Evolutionary conservation across 2,329 filamentous ascomycete genomes (phyloP), one percentile per base, ranked within the genome.

Genomic region (Myriangium duriaei): DNA sequence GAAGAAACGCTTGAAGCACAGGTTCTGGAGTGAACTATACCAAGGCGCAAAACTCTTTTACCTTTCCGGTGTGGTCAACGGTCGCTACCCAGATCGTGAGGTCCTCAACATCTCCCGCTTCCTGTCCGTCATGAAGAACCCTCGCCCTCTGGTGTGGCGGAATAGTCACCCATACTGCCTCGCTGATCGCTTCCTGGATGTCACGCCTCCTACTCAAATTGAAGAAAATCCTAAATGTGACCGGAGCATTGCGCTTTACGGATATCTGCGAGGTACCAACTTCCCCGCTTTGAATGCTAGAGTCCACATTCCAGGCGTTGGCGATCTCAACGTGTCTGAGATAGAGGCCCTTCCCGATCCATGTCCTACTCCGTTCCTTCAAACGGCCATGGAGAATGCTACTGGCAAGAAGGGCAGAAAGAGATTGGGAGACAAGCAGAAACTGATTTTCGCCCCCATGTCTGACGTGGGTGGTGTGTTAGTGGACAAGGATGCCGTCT

Each of bases 71-170:
- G 87, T 98, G 24, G 81, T 96, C 50, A 98, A 98, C 58, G 91
- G 91, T 30, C 74, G 91, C 46, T 98, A 98, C 53, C 92, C 91
- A 0, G 91, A 98, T 58, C 78, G 92, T 46, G 92, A 98, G 61
- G 77, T 98, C 11, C 83, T 96, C 63, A 98, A 98, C 54, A 62
- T 98, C 38, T 93, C 85, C 11, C 76, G 92, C 39, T 98, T 98
- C 59, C 69, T 98, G 47, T 93, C 84, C 13, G 86, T 98, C 48
- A 98, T 98, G 92, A 98, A 98, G 69, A 98, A 94, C 56, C 88
- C 92, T 4, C 74, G 91, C 42, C 91, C 91, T n/a, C 68, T 98
- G 18, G 70, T 98, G 30, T 98, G 91, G 88, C 74, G 92, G 42
- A 98, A 98, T 57, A 81, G 84, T 1, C 91, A 98, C 65, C 87